Conservation (phyloP, 2,329 filamentous ascomycete species). For the Sporothrix brasiliensis region DNA sequence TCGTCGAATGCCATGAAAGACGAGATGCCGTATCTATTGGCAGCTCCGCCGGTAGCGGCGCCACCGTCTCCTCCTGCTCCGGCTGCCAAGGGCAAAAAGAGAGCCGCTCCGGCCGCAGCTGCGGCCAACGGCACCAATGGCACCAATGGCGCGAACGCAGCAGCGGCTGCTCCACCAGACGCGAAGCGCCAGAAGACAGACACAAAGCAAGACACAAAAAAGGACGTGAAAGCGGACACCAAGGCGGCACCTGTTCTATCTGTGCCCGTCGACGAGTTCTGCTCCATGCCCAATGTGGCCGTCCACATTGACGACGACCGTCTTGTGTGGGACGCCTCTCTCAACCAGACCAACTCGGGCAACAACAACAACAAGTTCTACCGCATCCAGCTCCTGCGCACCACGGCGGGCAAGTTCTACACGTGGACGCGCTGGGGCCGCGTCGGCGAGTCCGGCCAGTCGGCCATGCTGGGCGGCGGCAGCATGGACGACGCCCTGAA, state of each 20-base stretch:
- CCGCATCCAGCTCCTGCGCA: slow-evolving; percentile 64
- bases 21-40: slow-evolving; percentile 39
- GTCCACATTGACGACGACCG: slow-evolving; percentile 70
- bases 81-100: slow-evolving; percentile 16
- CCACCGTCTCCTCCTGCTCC: slow-evolving; percentile 19
- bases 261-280: slow-evolving; percentile 57
- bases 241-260: slow-evolving; percentile 36
- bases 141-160: background rate
- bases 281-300: slow-evolving; percentile 44
- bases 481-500: slow-evolving; percentile 50
- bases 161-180: slow-evolving; percentile 30
- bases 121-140: background rate
- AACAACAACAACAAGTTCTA: slow-evolving; percentile 86
- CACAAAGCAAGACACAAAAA: background rate
- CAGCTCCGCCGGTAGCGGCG: background rate
- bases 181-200: slow-evolving; percentile 24
- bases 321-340: slow-evolving; percentile 74
- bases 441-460: slow-evolving; percentile 64
- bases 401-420: slow-evolving; percentile 49
- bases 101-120: slow-evolving; percentile 15
- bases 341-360: slow-evolving; percentile 75
- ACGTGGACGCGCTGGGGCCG: slow-evolving; percentile 83
- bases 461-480: slow-evolving; percentile 49
- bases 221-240: slow-evolving; percentile 1
- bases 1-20: slow-evolving; percentile 46